phyloP scores from a whole-genome alignment of 2,329 filamentous ascomycete species.

The Falciphora oryzae region DNA sequence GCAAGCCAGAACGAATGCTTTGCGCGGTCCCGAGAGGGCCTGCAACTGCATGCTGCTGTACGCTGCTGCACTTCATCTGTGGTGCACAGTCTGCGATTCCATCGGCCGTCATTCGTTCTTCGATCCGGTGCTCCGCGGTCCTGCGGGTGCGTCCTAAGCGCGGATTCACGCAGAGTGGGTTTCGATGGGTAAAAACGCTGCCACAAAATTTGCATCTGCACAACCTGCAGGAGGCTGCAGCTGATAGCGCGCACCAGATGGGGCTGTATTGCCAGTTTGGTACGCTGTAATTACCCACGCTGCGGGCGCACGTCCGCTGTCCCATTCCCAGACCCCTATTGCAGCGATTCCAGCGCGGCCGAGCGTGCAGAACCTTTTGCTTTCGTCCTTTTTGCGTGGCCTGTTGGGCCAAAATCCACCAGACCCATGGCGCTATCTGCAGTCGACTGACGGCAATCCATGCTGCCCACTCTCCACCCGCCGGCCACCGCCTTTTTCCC shows the following conservation, averaged over 20 bases:
- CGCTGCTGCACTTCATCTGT: neutral
- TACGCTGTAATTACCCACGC: neutral
- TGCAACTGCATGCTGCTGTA: neutral
- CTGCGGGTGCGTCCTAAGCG: neutral
- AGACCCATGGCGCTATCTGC: neutral
- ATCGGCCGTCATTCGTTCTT: neutral
- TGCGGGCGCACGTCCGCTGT: constrained; percentile 1
- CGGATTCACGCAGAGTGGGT: too few relatives aligned
- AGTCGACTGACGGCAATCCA: neutral
- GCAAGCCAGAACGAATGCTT: constrained; percentile 2
- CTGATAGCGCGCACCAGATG: neutral
- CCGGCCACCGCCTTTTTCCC: neutral
- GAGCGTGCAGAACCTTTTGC: neutral
- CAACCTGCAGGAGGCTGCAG: neutral
- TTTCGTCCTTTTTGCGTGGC: neutral
- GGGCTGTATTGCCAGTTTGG: neutral
- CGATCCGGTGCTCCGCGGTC: neutral
- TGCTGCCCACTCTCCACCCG: neutral
- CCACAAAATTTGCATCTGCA: neutral
- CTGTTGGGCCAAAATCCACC: neutral
- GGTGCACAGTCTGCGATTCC: neutral
- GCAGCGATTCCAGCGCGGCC: neutral
- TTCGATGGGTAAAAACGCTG: neutral
- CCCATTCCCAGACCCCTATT: neutral
- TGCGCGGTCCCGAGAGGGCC: neutral